phyloP scores from a whole-genome alignment of 2,329 filamentous ascomycete genomes.

The Penicillium sp. region DNA sequence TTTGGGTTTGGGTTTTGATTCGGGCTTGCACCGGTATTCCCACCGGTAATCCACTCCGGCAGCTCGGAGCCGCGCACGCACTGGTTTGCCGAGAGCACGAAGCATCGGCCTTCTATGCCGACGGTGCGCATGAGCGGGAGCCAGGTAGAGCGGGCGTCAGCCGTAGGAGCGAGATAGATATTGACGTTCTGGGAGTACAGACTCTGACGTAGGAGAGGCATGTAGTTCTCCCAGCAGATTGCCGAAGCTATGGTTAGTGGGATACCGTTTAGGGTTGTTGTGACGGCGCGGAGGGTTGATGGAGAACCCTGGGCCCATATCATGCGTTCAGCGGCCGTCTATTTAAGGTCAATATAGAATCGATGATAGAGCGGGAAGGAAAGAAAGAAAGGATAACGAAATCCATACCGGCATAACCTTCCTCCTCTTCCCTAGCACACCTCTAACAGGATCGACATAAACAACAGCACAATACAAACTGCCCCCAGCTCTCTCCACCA shows the following conservation, averaged over 20 bases:
- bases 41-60: constrained; percentile 48
- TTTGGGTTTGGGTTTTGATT: background rate
- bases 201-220: constrained; percentile 79
- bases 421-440: constrained; percentile 76
- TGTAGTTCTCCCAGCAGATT: constrained; percentile 97
- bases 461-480: constrained; percentile 79
- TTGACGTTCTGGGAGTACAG: constrained; percentile 89
- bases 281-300: constrained; percentile 73
- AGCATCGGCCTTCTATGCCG: constrained; percentile 75
- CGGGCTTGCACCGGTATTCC: background rate
- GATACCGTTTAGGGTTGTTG: constrained; percentile 73
- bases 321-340: constrained; percentile 2
- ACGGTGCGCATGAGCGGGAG: constrained; percentile 74
- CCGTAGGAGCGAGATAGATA: constrained; percentile 84
- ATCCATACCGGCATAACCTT: constrained; percentile 79
- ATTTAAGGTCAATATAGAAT: background rate
- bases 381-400: background rate
- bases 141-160: constrained; percentile 81
- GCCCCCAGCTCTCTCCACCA: constrained; percentile 78
- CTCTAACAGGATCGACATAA: constrained; percentile 73
- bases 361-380: background rate
- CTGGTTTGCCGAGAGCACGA: constrained; percentile 83
- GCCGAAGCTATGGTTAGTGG: constrained; percentile 77
- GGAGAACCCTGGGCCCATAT: constrained; percentile 57
- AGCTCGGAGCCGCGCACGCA: constrained; percentile 61